Percentiles rank a stretch among this genome's conserved stretches.
Conservation (phyloP, 768 basidiomycete genomes). For the Psilocybe cubensis region DNA sequence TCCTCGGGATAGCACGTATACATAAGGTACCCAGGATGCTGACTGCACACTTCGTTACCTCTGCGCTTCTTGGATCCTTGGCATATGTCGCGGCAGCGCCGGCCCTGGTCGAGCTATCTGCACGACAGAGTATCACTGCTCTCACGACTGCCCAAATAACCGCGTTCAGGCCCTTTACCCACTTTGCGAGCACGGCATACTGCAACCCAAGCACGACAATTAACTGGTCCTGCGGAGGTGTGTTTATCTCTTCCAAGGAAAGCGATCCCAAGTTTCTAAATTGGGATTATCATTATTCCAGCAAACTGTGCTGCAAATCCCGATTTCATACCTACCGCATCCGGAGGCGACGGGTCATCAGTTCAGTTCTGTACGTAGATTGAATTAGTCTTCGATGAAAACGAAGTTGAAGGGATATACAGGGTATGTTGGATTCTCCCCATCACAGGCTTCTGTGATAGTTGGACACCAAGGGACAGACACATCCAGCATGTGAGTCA, state of each 20-base stretch:
- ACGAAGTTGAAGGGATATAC: background rate
- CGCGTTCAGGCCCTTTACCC: conserved; percentile 47
- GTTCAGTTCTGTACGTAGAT: conserved; percentile 41
- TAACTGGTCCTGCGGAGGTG: conserved; percentile 56
- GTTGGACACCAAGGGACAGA: conserved; percentile 50
- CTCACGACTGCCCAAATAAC: conserved; percentile 45
- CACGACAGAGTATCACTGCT: conserved; percentile 25
- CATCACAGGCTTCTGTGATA: conserved; percentile 37
- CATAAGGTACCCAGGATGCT: conserved; percentile 4
- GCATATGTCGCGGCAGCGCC: conserved; percentile 10
- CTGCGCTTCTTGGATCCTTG: conserved; percentile 8
- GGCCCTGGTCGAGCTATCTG: conserved; percentile 11
- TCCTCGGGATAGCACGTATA: background rate
- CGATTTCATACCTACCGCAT: conserved; percentile 43
- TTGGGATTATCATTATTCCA: conserved; percentile 8
- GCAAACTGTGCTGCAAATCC: conserved; percentile 45
- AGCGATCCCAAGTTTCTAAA: background rate
- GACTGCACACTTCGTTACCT: conserved; percentile 9
- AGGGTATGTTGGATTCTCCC: conserved; percentile 35
- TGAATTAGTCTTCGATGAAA: background rate
- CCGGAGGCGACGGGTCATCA: conserved; percentile 43
- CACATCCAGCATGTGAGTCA: conserved; percentile 33
- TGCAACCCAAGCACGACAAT: conserved; percentile 45
- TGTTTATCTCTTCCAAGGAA: conserved; percentile 3
- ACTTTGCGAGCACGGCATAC: conserved; percentile 54